Evolutionary conservation across 352 stramenopile genomes (phyloP).

Genomic region (Phytophthora sp.): DNA sequence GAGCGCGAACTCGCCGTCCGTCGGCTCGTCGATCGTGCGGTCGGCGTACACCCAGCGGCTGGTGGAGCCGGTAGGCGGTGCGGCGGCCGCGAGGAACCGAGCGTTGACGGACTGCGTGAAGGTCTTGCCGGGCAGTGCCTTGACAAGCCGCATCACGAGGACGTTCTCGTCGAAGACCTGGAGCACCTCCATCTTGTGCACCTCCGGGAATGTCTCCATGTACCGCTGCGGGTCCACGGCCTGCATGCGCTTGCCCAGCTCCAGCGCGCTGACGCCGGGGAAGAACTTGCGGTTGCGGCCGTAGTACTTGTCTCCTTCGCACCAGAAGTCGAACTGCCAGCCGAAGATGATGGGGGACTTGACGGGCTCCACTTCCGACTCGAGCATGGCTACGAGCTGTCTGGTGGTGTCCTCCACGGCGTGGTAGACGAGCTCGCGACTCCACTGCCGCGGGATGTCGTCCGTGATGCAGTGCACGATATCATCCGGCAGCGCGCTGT

Average conservation of each 20-base stretch:
- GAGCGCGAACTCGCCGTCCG: slow-evolving; percentile 41
- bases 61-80: slow-evolving; percentile 39
- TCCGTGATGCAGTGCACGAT: slow-evolving; percentile 25
- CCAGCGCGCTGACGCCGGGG: slow-evolving; percentile 48
- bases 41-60: slow-evolving; percentile 61
- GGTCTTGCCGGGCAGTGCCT: slow-evolving; percentile 54
- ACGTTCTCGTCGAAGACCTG: slow-evolving; percentile 58
- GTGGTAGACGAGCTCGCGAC: slow-evolving; percentile 32
- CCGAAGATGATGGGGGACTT: slow-evolving; percentile 60
- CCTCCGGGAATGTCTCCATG: slow-evolving; percentile 69
- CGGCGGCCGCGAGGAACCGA: slow-evolving; percentile 49
- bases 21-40: slow-evolving; percentile 54
- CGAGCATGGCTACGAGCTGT: slow-evolving; percentile 50
- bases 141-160: slow-evolving; percentile 60
- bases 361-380: slow-evolving; percentile 36
- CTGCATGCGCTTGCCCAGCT: slow-evolving; percentile 64
- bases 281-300: slow-evolving; percentile 71
- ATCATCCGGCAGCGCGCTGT: slow-evolving; percentile 21
- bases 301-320: slow-evolving; percentile 56
- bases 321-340: slow-evolving; percentile 74
- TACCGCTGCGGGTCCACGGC: slow-evolving; percentile 55
- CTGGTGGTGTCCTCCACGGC: slow-evolving; percentile 47
- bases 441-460: slow-evolving; percentile 30
- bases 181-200: slow-evolving; percentile 55
- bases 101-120: slow-evolving; percentile 54